Evolutionary conservation across 148 eudicot genomes (phyloP), one percentile per base, ranked within the genome.

Genomic region (Diospyros lotus): DNA sequence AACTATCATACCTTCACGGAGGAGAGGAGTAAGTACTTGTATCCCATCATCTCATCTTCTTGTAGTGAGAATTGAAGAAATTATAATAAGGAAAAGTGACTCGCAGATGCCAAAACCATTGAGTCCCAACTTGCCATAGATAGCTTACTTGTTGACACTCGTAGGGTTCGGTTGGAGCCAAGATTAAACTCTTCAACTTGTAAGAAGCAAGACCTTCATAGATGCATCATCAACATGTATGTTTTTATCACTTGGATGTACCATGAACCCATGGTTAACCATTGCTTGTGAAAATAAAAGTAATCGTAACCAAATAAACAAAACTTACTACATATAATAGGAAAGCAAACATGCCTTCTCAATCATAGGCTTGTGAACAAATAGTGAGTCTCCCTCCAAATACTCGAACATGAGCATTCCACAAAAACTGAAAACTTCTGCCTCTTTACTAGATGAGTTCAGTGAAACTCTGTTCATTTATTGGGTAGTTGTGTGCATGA

Each of bases 281-380:
- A 55, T 66, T 54, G 40, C 64, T 82, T 81, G 82, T 17, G 61
- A 40, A 58, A 66, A 4, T 64, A 43, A 53, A 56, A 44, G 28
- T 39, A 43, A 14, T 28, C 28, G 51, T 46, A 42, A 53, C 43
- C 9, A 63, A 55, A 39, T 56, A n/a, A 17, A 51, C 14, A 46
- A 28, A 28, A 28, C 28, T 28, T 28, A 28, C 28, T 0, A 28
- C 28, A 28, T 28, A 28, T 28, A 28, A 0, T 28, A 28, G 28
- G 28, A 28, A 28, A 28, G 28, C 28, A 28, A 80, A 71, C 79
- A 58, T 72, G 82, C 98, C 96, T 90, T 89, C 74, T 81, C 84
- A 78, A 83, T 58, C 62, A 93, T 82, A 71, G 96, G 93, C 76
- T 81, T 84, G 17, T 96, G 96, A 61, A 58, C 10, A 77, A 80